Evolutionary conservation across 805 yeast species (phyloP), one percentile per base, ranked within the genome.

Genomic region (Candida takata): DNA sequence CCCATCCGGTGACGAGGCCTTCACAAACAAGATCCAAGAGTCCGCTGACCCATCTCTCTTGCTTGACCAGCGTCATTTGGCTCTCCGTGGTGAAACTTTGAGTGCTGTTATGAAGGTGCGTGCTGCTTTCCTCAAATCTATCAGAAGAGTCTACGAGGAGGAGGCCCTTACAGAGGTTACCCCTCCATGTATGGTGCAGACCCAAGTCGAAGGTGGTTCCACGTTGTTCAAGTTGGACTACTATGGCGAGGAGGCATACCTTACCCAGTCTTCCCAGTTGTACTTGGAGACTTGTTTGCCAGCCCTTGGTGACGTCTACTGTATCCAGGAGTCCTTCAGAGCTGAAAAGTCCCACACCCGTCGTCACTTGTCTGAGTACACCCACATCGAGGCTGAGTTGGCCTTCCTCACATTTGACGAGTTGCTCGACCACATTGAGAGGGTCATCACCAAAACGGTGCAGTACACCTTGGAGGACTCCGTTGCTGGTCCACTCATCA

Each of bases 101-200:
- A 75, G 92, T 41, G 80, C 92, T 13, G 95, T 92, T 24, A 81
- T 92, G 92, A 85, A 84, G 60, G 97, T 92, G 24, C 81, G 99
- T 63, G 92, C 96, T 27, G 67, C 77, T 26, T 71, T 87, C 37
- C 65, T 92, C 51, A 67, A 67, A 35, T 64, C 92, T 27, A 62
- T 92, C 49, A 79, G 99, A 67, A 71, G 77, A 48, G 82, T 82
- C 40, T 90, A 73, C 58, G 67, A 59, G 17, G 92, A 85, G 54
- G 85, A 81, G 65, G 72, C 75, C 24, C 55, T 88, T 35, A 65
- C 77, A 23, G 99, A 92, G 70, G 96, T 94, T 41, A 92, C 97
- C 27, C 97, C 98, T 31, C 99, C 99, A 55, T 88, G 97, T 66
- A 92, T 92, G 97, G 99, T 92, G 38, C 98, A 92, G 68, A 88